Percentiles rank a stretch among this genome's conserved stretches.
Evolutionary conservation across 148 eudicot genomes (phyloP).

Genomic region (Fagopyrum esculentum): DNA sequence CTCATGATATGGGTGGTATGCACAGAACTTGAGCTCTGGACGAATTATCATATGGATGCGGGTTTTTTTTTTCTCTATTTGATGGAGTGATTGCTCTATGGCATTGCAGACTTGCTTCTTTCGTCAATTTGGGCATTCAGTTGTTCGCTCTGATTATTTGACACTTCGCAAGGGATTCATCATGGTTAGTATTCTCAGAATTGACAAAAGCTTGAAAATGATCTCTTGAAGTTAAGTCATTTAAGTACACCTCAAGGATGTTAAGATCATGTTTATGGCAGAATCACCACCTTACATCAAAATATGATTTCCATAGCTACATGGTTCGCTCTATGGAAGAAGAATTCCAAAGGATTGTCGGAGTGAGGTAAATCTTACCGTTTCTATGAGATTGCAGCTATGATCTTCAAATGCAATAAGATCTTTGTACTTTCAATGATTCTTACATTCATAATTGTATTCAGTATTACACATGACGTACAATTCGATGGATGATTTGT

Average conservation of each 20-base stretch:
- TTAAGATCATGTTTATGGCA: slow-evolving; percentile 29
- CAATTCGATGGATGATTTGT: slow-evolving; percentile 5
- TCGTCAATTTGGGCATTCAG: slow-evolving; percentile 86
- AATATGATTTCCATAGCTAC: slow-evolving; percentile 98
- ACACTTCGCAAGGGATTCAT: slow-evolving; percentile 98
- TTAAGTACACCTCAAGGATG: too few species aligned
- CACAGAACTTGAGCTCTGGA: slow-evolving; percentile 3
- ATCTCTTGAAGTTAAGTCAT: not conserved
- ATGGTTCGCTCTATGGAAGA: slow-evolving; percentile 99
- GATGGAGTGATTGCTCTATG: slow-evolving; percentile 12
- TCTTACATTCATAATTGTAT: not conserved
- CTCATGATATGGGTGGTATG: slow-evolving; percentile 80
- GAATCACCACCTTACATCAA: slow-evolving; percentile 88
- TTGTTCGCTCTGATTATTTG: slow-evolving; percentile 90
- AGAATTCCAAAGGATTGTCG: slow-evolving; percentile 94
- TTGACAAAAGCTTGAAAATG: not conserved
- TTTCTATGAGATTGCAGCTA: slow-evolving; percentile 21
- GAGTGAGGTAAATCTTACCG: slow-evolving; percentile 47
- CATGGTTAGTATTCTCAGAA: slow-evolving; percentile 38
- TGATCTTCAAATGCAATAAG: too few species aligned
- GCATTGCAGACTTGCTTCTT: slow-evolving; percentile 79
- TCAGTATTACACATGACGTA: not conserved
- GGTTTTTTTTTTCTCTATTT: not conserved
- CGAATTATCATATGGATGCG: too few species aligned
- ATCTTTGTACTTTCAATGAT: not conserved